phyloP scores from a whole-genome alignment of 2,329 filamentous ascomycete genomes.

The Fusarium udum region DNA sequence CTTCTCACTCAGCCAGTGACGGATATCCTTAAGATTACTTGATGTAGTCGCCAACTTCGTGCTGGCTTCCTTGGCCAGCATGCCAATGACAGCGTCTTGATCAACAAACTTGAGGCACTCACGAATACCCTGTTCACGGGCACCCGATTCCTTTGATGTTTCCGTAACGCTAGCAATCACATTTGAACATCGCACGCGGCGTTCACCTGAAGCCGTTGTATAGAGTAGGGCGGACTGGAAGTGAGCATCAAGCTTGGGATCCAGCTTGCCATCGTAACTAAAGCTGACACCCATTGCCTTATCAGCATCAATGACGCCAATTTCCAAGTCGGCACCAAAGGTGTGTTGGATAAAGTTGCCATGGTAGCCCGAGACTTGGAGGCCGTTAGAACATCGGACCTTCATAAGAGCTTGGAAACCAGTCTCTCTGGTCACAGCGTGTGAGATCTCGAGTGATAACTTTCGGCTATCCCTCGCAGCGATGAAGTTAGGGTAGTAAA shows the following conservation, averaged over 20 bases:
- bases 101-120: conserved; percentile 94
- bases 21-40: conserved; percentile 83
- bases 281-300: conserved; percentile 94
- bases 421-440: conserved; percentile 87
- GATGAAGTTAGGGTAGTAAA: conserved; percentile 97
- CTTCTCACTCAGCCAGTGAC: conserved; percentile 85
- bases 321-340: conserved; percentile 92
- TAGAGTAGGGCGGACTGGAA: conserved; percentile 97
- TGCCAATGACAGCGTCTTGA: conserved; percentile 88
- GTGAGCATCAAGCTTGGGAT: conserved; percentile 94
- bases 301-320: conserved; percentile 91
- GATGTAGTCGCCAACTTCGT: conserved; percentile 79
- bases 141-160: conserved; percentile 53
- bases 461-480: conserved; percentile 85
- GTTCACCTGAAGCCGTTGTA: conserved; percentile 88
- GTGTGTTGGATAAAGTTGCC: conserved; percentile 97
- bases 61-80: conserved; percentile 93
- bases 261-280: conserved; percentile 96
- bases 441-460: conserved; percentile 84
- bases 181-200: conserved; percentile 91
- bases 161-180: conserved; percentile 93
- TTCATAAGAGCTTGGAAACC: conserved; percentile 98
- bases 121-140: conserved; percentile 66
- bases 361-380: conserved; percentile 93
- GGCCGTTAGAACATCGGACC: conserved; percentile 94